Conservation (phyloP, 768 basidiomycete species). For the Panellus pusillus region DNA sequence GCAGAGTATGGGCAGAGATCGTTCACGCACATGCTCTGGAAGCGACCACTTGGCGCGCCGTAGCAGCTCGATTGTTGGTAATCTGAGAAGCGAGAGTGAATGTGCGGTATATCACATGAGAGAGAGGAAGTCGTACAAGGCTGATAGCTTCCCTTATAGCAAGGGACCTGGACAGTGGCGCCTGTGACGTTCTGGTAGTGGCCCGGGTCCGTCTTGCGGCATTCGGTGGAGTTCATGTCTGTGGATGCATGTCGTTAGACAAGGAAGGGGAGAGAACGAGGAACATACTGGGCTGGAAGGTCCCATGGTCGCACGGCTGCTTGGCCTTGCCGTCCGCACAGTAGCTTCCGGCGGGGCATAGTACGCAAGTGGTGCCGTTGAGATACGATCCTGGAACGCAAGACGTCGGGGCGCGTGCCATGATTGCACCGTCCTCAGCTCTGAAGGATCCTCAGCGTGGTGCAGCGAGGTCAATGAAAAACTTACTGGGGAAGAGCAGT, state of each 20-base stretch:
- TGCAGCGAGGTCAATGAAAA: not conserved
- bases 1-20: too few relatives aligned
- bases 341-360: not conserved
- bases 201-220: not conserved
- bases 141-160: slow-evolving; percentile 3
- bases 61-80: not conserved
- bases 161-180: not conserved
- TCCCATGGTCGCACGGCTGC: slow-evolving; percentile 1
- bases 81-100: not conserved
- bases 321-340: not conserved
- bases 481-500: slow-evolving; percentile 9
- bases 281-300: slow-evolving; percentile 13
- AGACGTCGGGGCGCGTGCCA: not conserved
- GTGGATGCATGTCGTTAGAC: not conserved
- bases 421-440: not conserved
- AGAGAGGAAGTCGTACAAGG: not conserved
- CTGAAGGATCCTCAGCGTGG: not conserved
- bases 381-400: not conserved
- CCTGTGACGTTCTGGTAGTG: not conserved
- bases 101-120: not conserved
- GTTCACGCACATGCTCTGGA: not conserved
- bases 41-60: slow-evolving; percentile 4
- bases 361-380: not conserved
- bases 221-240: not conserved
- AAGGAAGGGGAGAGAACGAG: not conserved